Evolutionary conservation across 768 basidiomycete genomes (phyloP).

Genomic region (Suillus americanus): DNA sequence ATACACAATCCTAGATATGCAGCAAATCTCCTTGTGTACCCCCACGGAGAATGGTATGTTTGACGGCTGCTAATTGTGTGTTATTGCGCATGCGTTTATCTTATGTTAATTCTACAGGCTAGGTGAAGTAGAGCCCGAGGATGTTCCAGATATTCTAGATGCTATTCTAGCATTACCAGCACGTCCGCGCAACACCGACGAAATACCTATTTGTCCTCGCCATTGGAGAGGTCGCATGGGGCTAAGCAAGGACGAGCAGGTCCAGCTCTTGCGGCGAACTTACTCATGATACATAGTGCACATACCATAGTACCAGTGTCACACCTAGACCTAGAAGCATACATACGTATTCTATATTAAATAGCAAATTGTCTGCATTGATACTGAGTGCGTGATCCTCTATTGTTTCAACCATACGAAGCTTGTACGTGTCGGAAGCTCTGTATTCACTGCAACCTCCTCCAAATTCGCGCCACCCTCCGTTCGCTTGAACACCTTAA

Average conservation of each 20-base stretch:
- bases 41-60: slow-evolving; percentile 70
- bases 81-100: not conserved
- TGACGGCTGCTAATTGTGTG: not conserved
- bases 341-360: not conserved
- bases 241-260: slow-evolving; percentile 55
- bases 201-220: slow-evolving; percentile 38
- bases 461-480: slow-evolving; percentile 51
- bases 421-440: slow-evolving; percentile 48
- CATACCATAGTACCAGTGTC: not conserved
- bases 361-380: not conserved
- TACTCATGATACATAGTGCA: not conserved
- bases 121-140: slow-evolving; percentile 54
- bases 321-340: not conserved
- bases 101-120: slow-evolving; percentile 42
- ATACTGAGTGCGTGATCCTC: too few species aligned
- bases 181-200: slow-evolving; percentile 25
- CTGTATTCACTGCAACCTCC: slow-evolving; percentile 52
- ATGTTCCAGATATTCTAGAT: slow-evolving; percentile 57
- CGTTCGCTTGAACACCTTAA: slow-evolving; percentile 55
- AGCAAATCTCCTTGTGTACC: slow-evolving; percentile 67
- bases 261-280: slow-evolving; percentile 31
- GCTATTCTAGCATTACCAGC: slow-evolving; percentile 35
- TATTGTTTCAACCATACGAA: slow-evolving; percentile 43
- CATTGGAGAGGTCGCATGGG: slow-evolving; percentile 80
- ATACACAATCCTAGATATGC: slow-evolving; percentile 49